Evolutionary conservation across 164 flowering plant species (phyloP).

Genomic region (Echeveria elegans): DNA sequence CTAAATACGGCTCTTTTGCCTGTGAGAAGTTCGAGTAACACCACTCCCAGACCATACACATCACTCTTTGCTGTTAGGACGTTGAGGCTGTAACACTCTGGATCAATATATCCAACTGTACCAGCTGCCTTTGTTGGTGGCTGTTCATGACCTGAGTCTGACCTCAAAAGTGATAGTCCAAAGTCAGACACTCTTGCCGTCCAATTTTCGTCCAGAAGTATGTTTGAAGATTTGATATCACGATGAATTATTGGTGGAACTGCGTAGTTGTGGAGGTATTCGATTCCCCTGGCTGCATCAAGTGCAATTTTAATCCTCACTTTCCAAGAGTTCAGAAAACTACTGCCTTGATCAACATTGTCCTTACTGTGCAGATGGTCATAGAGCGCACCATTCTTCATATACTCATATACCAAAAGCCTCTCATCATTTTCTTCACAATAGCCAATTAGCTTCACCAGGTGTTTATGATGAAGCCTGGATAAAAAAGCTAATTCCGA

Average conservation of each 20-base stretch:
- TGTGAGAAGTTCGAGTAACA: constrained; percentile 70
- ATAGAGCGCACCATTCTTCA: constrained; percentile 85
- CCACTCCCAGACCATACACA: constrained; percentile 92
- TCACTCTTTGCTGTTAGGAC: constrained; percentile 91
- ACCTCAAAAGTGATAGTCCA: constrained; percentile 77
- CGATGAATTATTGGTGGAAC: constrained; percentile 93
- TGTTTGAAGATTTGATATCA: constrained; percentile 95
- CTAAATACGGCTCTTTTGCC: constrained; percentile 87
- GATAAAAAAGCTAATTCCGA: constrained; percentile 86
- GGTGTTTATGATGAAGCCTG: constrained; percentile 84
- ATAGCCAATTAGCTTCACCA: constrained; percentile 81
- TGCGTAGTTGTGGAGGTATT: constrained; percentile 90
- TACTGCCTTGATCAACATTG: constrained; percentile 38
- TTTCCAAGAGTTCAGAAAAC: constrained; percentile 74
- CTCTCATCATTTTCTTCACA: constrained; percentile 84
- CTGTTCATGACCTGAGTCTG: constrained; percentile 38
- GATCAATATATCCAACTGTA: constrained; percentile 96
- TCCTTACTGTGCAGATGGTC: constrained; percentile 72
- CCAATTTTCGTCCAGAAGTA: constrained; percentile 71
- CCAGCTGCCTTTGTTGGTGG: constrained; percentile 75
- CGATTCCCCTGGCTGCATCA: constrained; percentile 91
- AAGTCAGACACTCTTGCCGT: constrained; percentile 89
- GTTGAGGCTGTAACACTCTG: constrained; percentile 84
- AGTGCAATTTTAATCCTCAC: constrained; percentile 69
- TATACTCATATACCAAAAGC: constrained; percentile 83